These are phyloP conservation scores for Monotropa hypopitys DNA, from an alignment of 179 eudicot species.

Conservation along the genomic window DNA sequence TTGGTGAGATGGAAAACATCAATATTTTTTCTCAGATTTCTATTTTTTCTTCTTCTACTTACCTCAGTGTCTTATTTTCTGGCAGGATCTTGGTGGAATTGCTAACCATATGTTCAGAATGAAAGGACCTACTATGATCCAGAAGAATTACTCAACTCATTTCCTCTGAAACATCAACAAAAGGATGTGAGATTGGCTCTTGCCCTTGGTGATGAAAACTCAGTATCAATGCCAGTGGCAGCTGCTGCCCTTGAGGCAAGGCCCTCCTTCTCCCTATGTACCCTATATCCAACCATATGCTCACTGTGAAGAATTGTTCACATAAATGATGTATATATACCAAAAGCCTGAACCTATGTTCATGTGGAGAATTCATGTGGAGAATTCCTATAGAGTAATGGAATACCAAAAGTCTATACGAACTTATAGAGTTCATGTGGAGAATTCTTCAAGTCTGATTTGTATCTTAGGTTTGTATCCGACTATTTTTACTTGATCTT, in stretches of 20 bases:
- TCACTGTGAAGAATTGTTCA: not conserved
- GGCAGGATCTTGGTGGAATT: constrained; percentile 81
- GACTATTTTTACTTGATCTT: not conserved
- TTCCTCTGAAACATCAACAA: constrained; percentile 96
- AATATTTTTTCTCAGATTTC: not conserved
- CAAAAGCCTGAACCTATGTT: too few relatives aligned
- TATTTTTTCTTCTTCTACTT: not conserved
- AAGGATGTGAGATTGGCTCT: constrained; percentile 97
- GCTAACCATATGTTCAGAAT: constrained; percentile 95
- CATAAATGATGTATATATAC: too few relatives aligned
- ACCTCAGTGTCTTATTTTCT: constrained; percentile 1
- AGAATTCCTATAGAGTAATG: not conserved
- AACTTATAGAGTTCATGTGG: not conserved
- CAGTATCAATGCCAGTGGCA: constrained; percentile 87
- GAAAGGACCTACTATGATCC: constrained; percentile 88
- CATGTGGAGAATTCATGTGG: too few relatives aligned
- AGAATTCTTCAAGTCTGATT: not conserved
- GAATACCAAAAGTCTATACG: not conserved
- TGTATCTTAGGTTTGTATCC: not conserved
- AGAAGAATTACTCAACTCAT: constrained; percentile 62
- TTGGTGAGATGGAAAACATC: constrained; percentile 43
- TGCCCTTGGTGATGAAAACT: constrained; percentile 82
- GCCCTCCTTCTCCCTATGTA: not conserved
- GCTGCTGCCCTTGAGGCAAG: constrained; percentile 91
- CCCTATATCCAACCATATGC: not conserved